A percentile compares a stretch with the other conserved stretches of the same genome.
phyloP scores from a whole-genome alignment of 441 rosid genomes.

The Croton laevigatus region DNA sequence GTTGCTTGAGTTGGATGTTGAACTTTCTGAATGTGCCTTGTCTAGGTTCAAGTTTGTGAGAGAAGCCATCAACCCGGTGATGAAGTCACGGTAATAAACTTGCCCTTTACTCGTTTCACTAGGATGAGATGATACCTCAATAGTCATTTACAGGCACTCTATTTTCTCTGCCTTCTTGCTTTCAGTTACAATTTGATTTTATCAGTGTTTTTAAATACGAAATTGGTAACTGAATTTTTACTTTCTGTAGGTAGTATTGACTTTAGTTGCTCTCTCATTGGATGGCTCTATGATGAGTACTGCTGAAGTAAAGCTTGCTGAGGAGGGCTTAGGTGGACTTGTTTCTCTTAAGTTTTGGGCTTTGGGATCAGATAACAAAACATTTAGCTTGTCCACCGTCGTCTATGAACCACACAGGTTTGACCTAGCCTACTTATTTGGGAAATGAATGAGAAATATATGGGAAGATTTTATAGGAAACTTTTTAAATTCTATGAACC shows the following conservation, averaged over 20 bases:
- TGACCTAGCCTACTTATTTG: conserved; percentile 8
- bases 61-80: conserved; percentile 97
- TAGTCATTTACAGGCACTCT: background rate
- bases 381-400: conserved; percentile 73
- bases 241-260: conserved; percentile 59
- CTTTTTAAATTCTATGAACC: background rate
- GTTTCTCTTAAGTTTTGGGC: conserved; percentile 89
- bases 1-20: conserved; percentile 23
- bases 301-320: conserved; percentile 82
- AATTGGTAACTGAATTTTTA: conserved; percentile 13
- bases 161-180: background rate
- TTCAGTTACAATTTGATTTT: conserved; percentile 7
- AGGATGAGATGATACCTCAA: background rate
- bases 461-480: background rate
- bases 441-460: background rate
- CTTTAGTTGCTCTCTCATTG: conserved; percentile 68
- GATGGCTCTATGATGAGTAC: conserved; percentile 89
- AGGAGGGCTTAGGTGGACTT: conserved; percentile 87
- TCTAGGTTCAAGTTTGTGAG: conserved; percentile 89
- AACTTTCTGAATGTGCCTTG: conserved; percentile 21
- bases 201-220: conserved; percentile 6
- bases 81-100: conserved; percentile 64
- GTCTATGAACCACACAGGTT: conserved; percentile 97
- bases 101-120: conserved; percentile 13
- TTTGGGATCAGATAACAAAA: conserved; percentile 50